A percentile compares a stretch with the other conserved stretches of the same genome.
phyloP scores from a whole-genome alignment of 371 early-diverging fungal genomes.

The Mucor plumbeus region DNA sequence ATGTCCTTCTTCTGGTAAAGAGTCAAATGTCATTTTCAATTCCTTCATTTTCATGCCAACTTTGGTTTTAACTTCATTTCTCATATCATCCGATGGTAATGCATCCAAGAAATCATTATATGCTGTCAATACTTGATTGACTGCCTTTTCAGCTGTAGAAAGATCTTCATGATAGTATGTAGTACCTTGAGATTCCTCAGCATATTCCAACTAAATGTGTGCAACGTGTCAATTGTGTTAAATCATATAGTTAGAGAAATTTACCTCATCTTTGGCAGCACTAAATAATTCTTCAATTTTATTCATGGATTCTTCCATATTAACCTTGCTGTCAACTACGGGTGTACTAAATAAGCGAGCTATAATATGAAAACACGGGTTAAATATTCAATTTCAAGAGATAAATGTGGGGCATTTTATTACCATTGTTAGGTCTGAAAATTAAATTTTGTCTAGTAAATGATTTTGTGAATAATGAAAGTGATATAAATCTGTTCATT shows the following conservation, averaged over 20 bases:
- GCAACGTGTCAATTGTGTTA: not conserved
- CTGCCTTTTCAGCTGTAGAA: conserved; percentile 43
- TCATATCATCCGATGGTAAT: conserved; percentile 43
- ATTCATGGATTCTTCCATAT: conserved; percentile 42
- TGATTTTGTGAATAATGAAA: conserved; percentile 9
- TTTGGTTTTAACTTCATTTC: conserved; percentile 39
- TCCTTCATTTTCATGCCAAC: conserved; percentile 48
- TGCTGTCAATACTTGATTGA: conserved; percentile 40
- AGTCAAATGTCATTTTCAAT: conserved; percentile 44
- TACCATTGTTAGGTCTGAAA: not conserved
- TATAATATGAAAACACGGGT: not conserved
- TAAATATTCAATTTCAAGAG: too few species aligned
- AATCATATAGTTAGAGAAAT: not conserved
- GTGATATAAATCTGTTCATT: conserved; percentile 15
- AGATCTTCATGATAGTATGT: conserved; percentile 51
- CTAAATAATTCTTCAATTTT: conserved; percentile 42
- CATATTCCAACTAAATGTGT: conserved; percentile 43
- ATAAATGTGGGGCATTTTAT: not conserved
- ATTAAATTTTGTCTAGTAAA: not conserved
- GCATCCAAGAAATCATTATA: conserved; percentile 36
- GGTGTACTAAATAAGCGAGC: not conserved
- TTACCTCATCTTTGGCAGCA: conserved; percentile 48
- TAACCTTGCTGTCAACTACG: not conserved
- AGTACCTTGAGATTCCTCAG: conserved; percentile 48
- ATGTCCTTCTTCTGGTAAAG: conserved; percentile 40